A percentile compares a stretch with the other conserved stretches of the same genome.
Conservation (phyloP, 208 protist genomes). For the Crithidia fasciculata region DNA sequence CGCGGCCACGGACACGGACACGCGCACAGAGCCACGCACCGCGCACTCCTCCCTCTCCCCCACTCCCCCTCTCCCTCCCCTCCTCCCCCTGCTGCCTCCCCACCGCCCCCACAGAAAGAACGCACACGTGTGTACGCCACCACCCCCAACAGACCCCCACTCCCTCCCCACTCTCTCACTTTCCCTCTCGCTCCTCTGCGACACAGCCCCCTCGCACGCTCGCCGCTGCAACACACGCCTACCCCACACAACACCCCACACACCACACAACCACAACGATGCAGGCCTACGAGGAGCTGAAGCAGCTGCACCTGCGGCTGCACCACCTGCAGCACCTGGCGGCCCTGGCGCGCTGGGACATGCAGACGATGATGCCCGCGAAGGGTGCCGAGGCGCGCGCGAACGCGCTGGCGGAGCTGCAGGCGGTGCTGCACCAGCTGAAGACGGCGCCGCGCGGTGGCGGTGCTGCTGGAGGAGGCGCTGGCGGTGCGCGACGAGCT, state of each 20-base stretch:
- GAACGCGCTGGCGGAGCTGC: conserved; percentile 37
- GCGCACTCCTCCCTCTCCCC: too few species aligned
- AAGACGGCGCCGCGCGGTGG: conserved; percentile 20
- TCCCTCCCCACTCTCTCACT: neutral
- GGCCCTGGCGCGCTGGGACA: conserved; percentile 56
- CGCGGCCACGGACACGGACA: too few species aligned
- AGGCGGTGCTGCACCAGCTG: conserved; percentile 19
- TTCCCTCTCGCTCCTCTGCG: neutral
- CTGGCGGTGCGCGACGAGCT: conserved; percentile 19
- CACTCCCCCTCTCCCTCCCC: too few species aligned
- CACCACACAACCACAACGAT: conserved; percentile 1
- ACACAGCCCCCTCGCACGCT: neutral
- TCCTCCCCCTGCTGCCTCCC: too few species aligned
- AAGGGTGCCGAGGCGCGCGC: conserved; percentile 47
- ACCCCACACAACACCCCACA: neutral
- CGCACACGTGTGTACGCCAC: too few species aligned
- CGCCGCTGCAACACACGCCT: neutral
- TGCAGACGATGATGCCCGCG: conserved; percentile 56
- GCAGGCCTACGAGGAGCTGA: conserved; percentile 52
- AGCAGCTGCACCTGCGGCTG: conserved; percentile 40
- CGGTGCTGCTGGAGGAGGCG: neutral
- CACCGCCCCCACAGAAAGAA: too few species aligned
- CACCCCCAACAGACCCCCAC: too few species aligned
- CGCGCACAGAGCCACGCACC: too few species aligned
- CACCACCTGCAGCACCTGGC: conserved; percentile 49